Conservation (phyloP, 352 stramenopile genomes). For the Pythium utonaiense region DNA sequence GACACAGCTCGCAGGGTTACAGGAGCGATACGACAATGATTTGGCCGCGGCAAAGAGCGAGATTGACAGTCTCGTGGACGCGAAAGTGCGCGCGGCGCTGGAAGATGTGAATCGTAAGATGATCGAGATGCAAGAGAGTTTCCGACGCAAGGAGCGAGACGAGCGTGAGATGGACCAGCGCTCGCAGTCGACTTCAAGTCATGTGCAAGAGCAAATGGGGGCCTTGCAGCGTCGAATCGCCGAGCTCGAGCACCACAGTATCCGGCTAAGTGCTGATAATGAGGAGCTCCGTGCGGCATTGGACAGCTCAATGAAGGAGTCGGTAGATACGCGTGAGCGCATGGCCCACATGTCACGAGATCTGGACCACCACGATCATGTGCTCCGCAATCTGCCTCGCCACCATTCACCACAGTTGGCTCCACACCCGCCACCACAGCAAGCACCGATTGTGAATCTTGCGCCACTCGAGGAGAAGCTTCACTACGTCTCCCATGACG, state of each 20-base stretch:
- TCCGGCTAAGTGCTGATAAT: constrained; percentile 6
- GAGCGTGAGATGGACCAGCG: neutral
- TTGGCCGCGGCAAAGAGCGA: constrained; percentile 30
- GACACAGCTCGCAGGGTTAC: constrained; percentile 41
- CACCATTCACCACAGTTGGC: constrained; percentile 7
- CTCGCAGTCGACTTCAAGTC: neutral
- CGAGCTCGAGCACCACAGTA: constrained; percentile 13
- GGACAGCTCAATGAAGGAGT: constrained; percentile 1
- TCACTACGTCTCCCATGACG: constrained; percentile 12
- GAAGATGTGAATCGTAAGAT: constrained; percentile 14
- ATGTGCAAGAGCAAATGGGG: constrained; percentile 3
- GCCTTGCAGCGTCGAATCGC: constrained; percentile 8
- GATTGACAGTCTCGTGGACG: constrained; percentile 10
- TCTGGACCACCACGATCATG: neutral
- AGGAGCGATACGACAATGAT: constrained; percentile 52
- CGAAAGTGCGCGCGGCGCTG: constrained; percentile 14
- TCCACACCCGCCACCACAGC: neutral
- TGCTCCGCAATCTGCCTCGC: constrained; percentile 2
- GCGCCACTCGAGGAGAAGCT: constrained; percentile 22
- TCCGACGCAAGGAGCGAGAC: constrained; percentile 1
- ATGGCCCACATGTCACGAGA: constrained; percentile 5
- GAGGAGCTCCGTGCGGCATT: constrained; percentile 2
- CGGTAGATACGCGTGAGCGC: neutral
- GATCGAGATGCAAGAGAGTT: constrained; percentile 1
- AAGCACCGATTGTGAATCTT: constrained; percentile 11